Base-by-base conservation (phyloP, 441 rosid genomes). In the Pelargonium fulgidum region DNA sequence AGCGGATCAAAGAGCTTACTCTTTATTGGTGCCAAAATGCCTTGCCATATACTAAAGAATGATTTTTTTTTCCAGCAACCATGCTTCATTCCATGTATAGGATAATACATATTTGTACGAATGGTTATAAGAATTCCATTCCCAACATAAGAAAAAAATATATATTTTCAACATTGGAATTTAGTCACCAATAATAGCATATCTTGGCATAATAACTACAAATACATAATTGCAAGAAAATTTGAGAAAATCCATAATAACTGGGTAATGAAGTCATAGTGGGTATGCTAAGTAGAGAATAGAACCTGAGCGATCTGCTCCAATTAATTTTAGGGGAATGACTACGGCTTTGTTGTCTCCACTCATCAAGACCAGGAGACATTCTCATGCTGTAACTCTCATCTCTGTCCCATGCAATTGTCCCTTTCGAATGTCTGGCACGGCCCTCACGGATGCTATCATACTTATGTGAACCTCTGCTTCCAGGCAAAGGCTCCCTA, bases 301-400 rank as follows among this genome's bases (percentile, higher is more conserved):
- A 80, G 71, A 63, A 94, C 99, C 93, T 86, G 71, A 76, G 84
- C 62, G 80, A 73, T 72, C 87, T 76, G 71, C 75, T 79, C 83
- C 85, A 76, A 68, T 85, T 90, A 71, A 72, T 81, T 61, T 73
- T 84, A 62, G 96, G 91, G 47, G 98, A 91, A 16, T 29, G 83
- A 72, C 48, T 82, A 16, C 39, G 83, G 72, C 48, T 82, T 54
- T 76, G 86, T 68, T 84, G 90, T 71, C 89, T 85, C 87, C 84
- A 85, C 17, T 89, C 95, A 54, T 89, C 89, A 70, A 81, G 87
- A 71, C 89, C 95, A 75, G 88, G 92, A 64, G 97, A 86, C 80
- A 87, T 88, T 83, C 84, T 81, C 61, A 82, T 79, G 70, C 83
- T 73, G 70, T 83, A 87, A 73, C 75, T 73, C 41, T 81, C 88